Percentiles rank a stretch among this genome's conserved stretches.
Conservation (phyloP, 2,329 filamentous ascomycete genomes). For the Colletotrichum karsti region DNA sequence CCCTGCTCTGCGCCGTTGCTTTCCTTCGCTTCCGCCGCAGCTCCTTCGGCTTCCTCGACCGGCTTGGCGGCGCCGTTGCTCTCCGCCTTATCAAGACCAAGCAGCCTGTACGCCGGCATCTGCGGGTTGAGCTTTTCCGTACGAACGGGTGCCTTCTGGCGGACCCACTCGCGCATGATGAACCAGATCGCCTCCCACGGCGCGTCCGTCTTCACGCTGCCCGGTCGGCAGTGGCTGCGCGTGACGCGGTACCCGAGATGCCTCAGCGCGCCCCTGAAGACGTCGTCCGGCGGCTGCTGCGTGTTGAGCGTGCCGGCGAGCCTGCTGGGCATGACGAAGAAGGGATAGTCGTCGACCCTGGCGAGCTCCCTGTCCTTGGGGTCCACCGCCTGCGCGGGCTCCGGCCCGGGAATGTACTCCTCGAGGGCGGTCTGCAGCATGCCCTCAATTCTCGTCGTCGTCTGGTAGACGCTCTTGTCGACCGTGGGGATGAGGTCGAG, state of each 20-base stretch:
- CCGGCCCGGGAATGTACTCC: constrained; percentile 61
- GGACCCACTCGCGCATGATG: constrained; percentile 90
- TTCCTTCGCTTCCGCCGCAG: background rate
- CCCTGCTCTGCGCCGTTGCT: constrained; percentile 25
- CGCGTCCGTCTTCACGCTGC: constrained; percentile 93
- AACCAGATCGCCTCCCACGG: constrained; percentile 93
- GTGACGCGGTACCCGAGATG: constrained; percentile 84
- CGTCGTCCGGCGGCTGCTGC: constrained; percentile 79
- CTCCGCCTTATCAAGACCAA: constrained; percentile 53
- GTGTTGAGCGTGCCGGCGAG: constrained; percentile 83
- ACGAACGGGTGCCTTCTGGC: constrained; percentile 82
- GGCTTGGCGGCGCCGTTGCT: constrained; percentile 38
- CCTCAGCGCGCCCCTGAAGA: constrained; percentile 82
- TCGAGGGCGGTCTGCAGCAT: constrained; percentile 92
- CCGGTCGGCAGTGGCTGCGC: constrained; percentile 87
- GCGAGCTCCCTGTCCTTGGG: constrained; percentile 63
- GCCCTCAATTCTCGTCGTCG: constrained; percentile 82
- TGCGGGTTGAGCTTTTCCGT: constrained; percentile 73
- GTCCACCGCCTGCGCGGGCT: constrained; percentile 46
- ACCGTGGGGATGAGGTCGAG: constrained; percentile 75
- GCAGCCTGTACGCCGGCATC: constrained; percentile 77
- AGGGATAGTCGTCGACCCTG: constrained; percentile 77
- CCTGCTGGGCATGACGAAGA: constrained; percentile 83
- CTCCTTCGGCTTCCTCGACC: background rate
- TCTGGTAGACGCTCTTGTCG: constrained; percentile 78